These are phyloP conservation scores for Rubia tinctorum DNA, from an alignment of 305 asterid species.

Conservation along the genomic window DNA sequence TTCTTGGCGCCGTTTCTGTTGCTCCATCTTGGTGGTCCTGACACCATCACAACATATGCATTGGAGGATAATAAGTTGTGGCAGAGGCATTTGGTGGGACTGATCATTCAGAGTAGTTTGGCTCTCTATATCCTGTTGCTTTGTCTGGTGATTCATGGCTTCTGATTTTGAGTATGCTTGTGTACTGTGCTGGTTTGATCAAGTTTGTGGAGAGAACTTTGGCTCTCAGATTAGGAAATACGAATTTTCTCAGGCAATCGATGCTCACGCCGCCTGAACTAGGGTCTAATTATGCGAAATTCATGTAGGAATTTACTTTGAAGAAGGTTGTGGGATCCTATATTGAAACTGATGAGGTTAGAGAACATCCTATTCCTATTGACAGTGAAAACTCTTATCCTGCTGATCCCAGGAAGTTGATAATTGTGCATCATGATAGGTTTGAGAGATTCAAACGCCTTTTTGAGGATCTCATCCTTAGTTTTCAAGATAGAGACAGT, in stretches of 20 bases:
- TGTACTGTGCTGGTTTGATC: conserved; percentile 32
- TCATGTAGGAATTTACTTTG: conserved; percentile 38
- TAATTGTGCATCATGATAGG: conserved; percentile 28
- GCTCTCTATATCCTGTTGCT: conserved; percentile 31
- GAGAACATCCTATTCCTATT: conserved; percentile 25
- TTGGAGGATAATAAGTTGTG: conserved; percentile 58
- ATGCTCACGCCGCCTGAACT: conserved; percentile 45
- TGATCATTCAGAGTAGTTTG: conserved; percentile 32
- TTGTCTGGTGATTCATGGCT: conserved; percentile 27
- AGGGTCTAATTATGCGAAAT: conserved; percentile 48
- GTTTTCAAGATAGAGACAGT: conserved; percentile 42
- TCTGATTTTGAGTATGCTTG: conserved; percentile 15
- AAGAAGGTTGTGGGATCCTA: conserved; percentile 36
- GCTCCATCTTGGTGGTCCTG: conserved; percentile 66
- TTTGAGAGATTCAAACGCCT: conserved; percentile 42
- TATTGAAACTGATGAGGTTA: conserved; percentile 27
- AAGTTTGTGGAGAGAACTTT: conserved; percentile 41
- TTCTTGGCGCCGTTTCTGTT: conserved; percentile 60
- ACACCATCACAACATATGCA: conserved; percentile 55
- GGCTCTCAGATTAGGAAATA: conserved; percentile 33
- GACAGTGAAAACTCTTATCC: conserved; percentile 3
- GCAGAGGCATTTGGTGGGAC: conserved; percentile 39
- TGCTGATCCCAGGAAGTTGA: not conserved
- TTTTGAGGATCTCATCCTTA: conserved; percentile 51
- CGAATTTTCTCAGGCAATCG: conserved; percentile 17